Percentiles rank a stretch among this genome's conserved stretches.
phyloP scores from a whole-genome alignment of 345 rosid species.

The Lumnitzera littorea region DNA sequence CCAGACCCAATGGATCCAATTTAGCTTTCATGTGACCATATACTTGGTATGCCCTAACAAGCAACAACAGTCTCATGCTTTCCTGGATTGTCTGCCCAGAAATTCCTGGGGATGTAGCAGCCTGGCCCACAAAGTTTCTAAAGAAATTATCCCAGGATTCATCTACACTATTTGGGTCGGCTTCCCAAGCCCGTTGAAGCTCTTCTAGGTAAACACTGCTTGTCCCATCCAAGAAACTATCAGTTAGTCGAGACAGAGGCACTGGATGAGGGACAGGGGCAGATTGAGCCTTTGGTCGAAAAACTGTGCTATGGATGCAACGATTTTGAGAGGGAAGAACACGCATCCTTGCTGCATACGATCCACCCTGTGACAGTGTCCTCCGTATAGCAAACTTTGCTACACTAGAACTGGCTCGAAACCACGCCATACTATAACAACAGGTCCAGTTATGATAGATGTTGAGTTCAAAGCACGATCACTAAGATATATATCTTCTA shows the following conservation, averaged over 20 bases:
- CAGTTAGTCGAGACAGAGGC: constrained; percentile 15
- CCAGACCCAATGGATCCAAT: constrained; percentile 18
- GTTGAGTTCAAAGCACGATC: constrained; percentile 6
- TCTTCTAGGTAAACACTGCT: constrained; percentile 22
- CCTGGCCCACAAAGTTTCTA: constrained; percentile 21
- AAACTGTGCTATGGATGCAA: constrained; percentile 9
- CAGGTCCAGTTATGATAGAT: constrained; percentile 1
- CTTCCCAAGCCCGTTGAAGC: constrained; percentile 24
- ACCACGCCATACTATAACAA: constrained; percentile 14
- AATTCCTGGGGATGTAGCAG: constrained; percentile 17
- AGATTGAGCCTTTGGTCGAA: constrained; percentile 13
- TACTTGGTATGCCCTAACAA: constrained; percentile 21
- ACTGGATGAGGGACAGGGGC: constrained; percentile 19
- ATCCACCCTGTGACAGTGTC: constrained; percentile 12
- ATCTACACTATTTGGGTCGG: constrained; percentile 18
- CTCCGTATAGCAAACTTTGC: constrained; percentile 16
- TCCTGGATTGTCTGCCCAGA: constrained; percentile 22
- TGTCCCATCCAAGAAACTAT: constrained; percentile 20
- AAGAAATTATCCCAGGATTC: constrained; percentile 23
- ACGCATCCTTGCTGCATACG: constrained; percentile 11
- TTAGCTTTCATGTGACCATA: constrained; percentile 18
- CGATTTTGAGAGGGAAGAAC: constrained; percentile 7
- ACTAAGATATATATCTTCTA: not conserved
- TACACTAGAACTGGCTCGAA: constrained; percentile 10
- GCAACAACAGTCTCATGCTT: constrained; percentile 16